Conservation (phyloP, 441 rosid genomes). For the Populus hybrid region DNA sequence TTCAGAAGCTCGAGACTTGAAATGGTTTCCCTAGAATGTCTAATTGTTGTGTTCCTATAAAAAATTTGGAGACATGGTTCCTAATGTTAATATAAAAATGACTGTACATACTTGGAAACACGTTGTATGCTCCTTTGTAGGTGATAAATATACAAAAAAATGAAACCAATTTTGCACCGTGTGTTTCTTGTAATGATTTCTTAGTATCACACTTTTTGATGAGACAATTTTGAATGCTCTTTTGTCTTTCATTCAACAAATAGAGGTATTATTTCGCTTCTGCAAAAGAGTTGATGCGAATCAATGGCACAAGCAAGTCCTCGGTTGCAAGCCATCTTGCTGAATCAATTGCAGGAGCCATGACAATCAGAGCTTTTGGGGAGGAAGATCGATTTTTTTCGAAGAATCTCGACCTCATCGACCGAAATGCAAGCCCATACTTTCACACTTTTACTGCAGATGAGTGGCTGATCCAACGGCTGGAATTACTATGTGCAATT, state of each 20-base stretch:
- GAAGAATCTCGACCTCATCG: conserved; percentile 60
- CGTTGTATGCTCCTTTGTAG: too few relatives aligned
- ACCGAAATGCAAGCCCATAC: conserved; percentile 77
- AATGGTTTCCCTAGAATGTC: too few relatives aligned
- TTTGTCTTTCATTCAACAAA: neutral
- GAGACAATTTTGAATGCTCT: neutral
- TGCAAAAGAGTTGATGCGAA: conserved; percentile 85
- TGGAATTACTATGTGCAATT: conserved; percentile 60
- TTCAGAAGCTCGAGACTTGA: too few relatives aligned
- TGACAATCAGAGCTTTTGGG: conserved; percentile 79
- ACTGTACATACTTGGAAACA: too few relatives aligned
- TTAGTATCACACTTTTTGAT: neutral
- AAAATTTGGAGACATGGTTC: too few relatives aligned
- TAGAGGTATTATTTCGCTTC: conserved; percentile 72
- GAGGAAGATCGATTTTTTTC: conserved; percentile 77
- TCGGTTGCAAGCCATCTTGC: conserved; percentile 77
- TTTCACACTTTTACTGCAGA: conserved; percentile 74
- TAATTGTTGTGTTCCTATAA: too few relatives aligned
- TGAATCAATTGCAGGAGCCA: conserved; percentile 83
- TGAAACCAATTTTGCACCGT: too few relatives aligned
- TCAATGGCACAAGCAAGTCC: conserved; percentile 82
- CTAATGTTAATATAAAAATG: too few relatives aligned
- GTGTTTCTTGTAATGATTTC: neutral
- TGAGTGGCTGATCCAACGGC: conserved; percentile 80
- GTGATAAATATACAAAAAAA: too few relatives aligned